A percentile compares a stretch with the other conserved stretches of the same genome.
Evolutionary conservation across 306 rosid genomes (phyloP).

Genomic region (Argentina anserina): DNA sequence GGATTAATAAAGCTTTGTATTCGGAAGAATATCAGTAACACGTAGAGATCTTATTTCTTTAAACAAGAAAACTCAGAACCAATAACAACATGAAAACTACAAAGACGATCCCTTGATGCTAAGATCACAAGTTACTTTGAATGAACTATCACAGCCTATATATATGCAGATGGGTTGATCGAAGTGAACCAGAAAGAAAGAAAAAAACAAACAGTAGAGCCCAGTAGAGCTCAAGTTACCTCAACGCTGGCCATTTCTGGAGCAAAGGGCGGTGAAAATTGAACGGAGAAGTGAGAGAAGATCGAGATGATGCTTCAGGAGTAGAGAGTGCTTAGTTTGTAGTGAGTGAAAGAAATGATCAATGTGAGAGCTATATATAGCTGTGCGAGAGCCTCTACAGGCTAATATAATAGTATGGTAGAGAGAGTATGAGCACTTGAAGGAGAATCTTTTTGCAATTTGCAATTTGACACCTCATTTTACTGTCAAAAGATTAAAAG

Average conservation of each 20-base stretch:
- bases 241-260: constrained; percentile 82
- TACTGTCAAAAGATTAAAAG: constrained; percentile 49
- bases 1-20: background rate
- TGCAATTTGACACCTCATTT: constrained; percentile 44
- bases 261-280: constrained; percentile 21
- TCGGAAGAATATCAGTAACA: background rate
- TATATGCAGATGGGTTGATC: background rate
- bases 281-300: constrained; percentile 1
- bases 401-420: background rate
- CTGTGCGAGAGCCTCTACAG: constrained; percentile 14
- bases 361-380: constrained; percentile 63
- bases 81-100: background rate
- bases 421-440: constrained; percentile 26
- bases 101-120: background rate
- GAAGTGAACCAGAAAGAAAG: background rate
- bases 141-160: background rate
- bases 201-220: background rate
- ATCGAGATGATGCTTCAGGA: constrained; percentile 7
- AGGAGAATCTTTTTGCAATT: constrained; percentile 56
- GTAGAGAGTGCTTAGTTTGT: constrained; percentile 19
- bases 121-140: constrained; percentile 1
- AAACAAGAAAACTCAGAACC: background rate
- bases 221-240: constrained; percentile 42
- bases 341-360: constrained; percentile 39
- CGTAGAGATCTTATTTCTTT: background rate